Percentiles rank a stretch among this genome's conserved stretches.
These are phyloP conservation scores for Erythrophleum fordii DNA, from an alignment of 306 rosid species.

Conservation along the genomic window DNA sequence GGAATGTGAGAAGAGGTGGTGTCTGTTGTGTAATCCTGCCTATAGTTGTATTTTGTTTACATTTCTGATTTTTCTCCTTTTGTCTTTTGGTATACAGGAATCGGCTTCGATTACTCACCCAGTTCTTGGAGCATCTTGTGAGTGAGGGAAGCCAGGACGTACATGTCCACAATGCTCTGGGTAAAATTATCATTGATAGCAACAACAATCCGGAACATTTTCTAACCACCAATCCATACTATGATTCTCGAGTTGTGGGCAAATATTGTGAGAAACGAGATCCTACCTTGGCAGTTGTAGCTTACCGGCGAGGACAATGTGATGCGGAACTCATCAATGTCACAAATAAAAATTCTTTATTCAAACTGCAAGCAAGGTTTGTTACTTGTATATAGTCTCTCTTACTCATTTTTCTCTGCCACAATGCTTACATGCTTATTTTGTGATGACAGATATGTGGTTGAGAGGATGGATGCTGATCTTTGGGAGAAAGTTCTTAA, in stretches of 20 bases:
- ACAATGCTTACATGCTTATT: conserved; percentile 39
- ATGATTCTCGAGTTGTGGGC: conserved; percentile 99
- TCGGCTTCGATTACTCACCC: conserved; percentile 93
- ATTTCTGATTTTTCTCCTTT: conserved; percentile 28
- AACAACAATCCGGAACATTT: conserved; percentile 98
- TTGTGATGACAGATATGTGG: conserved; percentile 81
- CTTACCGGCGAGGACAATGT: conserved; percentile 96
- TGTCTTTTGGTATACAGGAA: conserved; percentile 58
- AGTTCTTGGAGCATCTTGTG: conserved; percentile 98
- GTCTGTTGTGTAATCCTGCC: conserved; percentile 33
- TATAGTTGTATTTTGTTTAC: conserved; percentile 6
- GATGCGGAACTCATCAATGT: conserved; percentile 96
- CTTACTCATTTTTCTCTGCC: conserved; percentile 13
- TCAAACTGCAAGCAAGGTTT: conserved; percentile 98
- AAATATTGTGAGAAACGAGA: conserved; percentile 99
- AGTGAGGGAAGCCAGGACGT: conserved; percentile 99
- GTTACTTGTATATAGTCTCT: conserved; percentile 43
- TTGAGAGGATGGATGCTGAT: conserved; percentile 96
- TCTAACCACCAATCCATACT: conserved; percentile 97
- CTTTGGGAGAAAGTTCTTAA: conserved; percentile 92
- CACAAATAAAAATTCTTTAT: conserved; percentile 91
- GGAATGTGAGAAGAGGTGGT: conserved; percentile 98
- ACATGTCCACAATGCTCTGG: conserved; percentile 97
- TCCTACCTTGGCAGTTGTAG: conserved; percentile 97
- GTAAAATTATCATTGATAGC: conserved; percentile 98